These are phyloP conservation scores for Myrica gale DNA, from an alignment of 306 rosid genomes.

Conservation along the genomic window DNA sequence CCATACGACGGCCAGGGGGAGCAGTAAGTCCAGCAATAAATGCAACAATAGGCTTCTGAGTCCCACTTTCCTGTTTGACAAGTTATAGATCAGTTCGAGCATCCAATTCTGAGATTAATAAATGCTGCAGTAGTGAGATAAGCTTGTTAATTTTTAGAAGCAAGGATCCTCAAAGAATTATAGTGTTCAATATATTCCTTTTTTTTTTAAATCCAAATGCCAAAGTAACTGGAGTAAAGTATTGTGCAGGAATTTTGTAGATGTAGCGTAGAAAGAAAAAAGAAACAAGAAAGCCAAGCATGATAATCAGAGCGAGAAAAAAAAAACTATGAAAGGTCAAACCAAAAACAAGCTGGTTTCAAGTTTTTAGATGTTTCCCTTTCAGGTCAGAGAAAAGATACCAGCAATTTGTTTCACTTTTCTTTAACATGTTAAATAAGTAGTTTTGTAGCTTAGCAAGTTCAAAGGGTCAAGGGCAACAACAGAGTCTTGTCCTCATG, in stretches of 20 bases:
- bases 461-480: background rate
- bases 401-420: background rate
- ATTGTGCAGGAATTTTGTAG: too few species aligned
- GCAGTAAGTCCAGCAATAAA: slow-evolving; percentile 99
- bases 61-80: slow-evolving; percentile 82
- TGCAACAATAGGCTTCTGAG: slow-evolving; percentile 91
- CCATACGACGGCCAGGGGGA: slow-evolving; percentile 99
- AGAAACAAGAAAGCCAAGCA: background rate
- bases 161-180: background rate
- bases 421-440: background rate
- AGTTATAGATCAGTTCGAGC: slow-evolving; percentile 23
- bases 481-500: background rate
- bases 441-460: background rate
- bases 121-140: background rate
- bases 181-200: background rate
- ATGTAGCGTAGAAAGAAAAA: too few species aligned
- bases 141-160: too few species aligned
- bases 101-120: slow-evolving; percentile 1
- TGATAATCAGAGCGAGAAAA: background rate
- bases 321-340: background rate
- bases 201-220: background rate
- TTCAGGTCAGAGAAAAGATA: background rate
- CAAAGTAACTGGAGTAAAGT: background rate
- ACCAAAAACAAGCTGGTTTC: background rate
- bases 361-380: background rate